A percentile compares a stretch with the other conserved stretches of the same genome.
These are phyloP conservation scores for Debaryomyces singareniensis DNA, from an alignment of 1,139 yeast species.

Conservation along the genomic window DNA sequence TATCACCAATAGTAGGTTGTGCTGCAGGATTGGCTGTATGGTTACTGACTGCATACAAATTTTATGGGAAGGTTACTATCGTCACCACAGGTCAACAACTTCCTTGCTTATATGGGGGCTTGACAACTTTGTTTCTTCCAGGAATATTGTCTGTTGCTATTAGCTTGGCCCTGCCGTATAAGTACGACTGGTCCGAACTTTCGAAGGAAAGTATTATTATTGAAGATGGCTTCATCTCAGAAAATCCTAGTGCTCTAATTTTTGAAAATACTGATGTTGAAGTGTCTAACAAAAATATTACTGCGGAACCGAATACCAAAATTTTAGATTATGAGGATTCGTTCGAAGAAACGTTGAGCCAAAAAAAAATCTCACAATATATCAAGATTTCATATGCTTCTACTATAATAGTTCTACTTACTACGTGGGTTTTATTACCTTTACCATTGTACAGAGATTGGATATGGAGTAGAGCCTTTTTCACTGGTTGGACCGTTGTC, in stretches of 20 bases:
- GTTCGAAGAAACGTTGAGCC: conserved; percentile 3
- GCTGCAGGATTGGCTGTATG: conserved; percentile 18
- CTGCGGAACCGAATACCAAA: background rate
- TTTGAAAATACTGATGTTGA: background rate
- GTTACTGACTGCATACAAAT: conserved; percentile 19
- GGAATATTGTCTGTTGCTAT: conserved; percentile 20
- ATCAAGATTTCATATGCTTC: conserved; percentile 25
- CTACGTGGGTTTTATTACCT: conserved; percentile 41
- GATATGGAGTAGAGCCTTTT: conserved; percentile 32
- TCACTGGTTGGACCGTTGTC: conserved; percentile 35
- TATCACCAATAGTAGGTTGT: conserved; percentile 21
- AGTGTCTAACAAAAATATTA: background rate
- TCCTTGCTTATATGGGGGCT: conserved; percentile 26
- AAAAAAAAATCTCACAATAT: conserved; percentile 11
- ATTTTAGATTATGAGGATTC: conserved; percentile 3
- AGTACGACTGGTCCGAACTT: conserved; percentile 27
- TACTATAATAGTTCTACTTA: conserved; percentile 18
- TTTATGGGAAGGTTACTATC: conserved; percentile 18
- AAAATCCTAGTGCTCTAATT: conserved; percentile 1
- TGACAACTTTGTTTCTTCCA: conserved; percentile 27
- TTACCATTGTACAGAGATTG: conserved; percentile 40
- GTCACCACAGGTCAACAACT: conserved; percentile 21
- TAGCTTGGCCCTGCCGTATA: conserved; percentile 20
- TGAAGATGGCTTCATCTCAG: conserved; percentile 4
- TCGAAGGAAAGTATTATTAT: conserved; percentile 16